Evolutionary conservation across 257 asterid species (phyloP).

Genomic region (Solanum pennellii): DNA sequence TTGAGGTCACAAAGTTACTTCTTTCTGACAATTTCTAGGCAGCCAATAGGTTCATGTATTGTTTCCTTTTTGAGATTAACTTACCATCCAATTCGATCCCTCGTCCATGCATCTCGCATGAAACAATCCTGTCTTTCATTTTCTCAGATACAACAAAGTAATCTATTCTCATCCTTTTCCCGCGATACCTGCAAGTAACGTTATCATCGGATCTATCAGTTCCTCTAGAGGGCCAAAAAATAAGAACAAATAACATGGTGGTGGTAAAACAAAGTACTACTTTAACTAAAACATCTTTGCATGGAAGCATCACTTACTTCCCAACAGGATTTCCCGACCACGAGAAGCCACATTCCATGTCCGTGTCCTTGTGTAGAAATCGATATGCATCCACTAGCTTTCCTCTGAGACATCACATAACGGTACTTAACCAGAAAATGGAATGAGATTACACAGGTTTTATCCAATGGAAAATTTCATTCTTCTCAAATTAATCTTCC

Average conservation of each 20-base stretch:
- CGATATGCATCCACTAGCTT: conserved; percentile 78
- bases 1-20: not conserved
- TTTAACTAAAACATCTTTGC: not conserved
- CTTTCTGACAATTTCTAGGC: not conserved
- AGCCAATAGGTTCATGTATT: not conserved
- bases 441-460: not conserved
- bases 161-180: conserved; percentile 97
- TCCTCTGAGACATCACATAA: conserved; percentile 34
- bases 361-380: conserved; percentile 61
- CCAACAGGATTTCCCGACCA: conserved; percentile 98
- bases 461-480: not conserved
- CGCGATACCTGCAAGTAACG: conserved; percentile 65
- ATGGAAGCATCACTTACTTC: conserved; percentile 41
- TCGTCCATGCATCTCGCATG: conserved; percentile 72
- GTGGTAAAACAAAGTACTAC: not conserved
- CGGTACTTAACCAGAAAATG: not conserved
- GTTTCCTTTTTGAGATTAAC: not conserved
- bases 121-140: conserved; percentile 52
- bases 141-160: conserved; percentile 67
- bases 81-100: conserved; percentile 83
- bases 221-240: not conserved
- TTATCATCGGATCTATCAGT: not conserved
- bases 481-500: not conserved
- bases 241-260: not conserved
- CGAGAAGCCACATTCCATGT: conserved; percentile 83